Evolutionary conservation across 345 rosid species (phyloP).

Genomic region (Gossypium turneri): DNA sequence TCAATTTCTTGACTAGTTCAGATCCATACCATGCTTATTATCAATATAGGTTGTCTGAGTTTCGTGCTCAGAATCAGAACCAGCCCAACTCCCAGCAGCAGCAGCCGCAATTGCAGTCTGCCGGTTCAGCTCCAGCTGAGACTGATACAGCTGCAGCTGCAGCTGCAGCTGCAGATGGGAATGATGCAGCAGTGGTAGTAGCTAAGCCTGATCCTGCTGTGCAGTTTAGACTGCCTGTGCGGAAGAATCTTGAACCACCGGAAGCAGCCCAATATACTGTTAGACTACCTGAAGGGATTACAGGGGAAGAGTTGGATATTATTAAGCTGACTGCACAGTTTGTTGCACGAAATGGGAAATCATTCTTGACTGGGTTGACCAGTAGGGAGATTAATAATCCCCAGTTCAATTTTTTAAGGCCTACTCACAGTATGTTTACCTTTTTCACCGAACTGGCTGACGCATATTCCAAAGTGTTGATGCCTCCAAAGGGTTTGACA

Average conservation of each 20-base stretch:
- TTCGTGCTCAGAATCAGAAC: conserved; percentile 52
- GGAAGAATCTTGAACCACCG: conserved; percentile 63
- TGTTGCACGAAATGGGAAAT: conserved; percentile 76
- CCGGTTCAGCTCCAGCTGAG: conserved; percentile 37
- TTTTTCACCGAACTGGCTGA: conserved; percentile 76
- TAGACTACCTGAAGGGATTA: conserved; percentile 72
- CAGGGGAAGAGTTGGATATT: conserved; percentile 77
- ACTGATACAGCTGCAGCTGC: conserved; percentile 29
- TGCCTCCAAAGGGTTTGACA: conserved; percentile 67
- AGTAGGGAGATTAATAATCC: conserved; percentile 72
- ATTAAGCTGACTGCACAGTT: conserved; percentile 85
- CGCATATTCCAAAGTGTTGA: conserved; percentile 72
- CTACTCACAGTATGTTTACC: conserved; percentile 81
- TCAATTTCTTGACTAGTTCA: conserved; percentile 56
- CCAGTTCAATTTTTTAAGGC: conserved; percentile 80
- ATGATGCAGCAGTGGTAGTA: conserved; percentile 28
- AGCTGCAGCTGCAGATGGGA: conserved; percentile 32
- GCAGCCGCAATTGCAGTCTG: conserved; percentile 29
- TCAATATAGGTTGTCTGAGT: conserved; percentile 66
- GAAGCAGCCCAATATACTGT: conserved; percentile 79
- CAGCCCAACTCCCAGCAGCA: conserved; percentile 38
- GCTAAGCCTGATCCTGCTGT: conserved; percentile 54
- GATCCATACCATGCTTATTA: conserved; percentile 85
- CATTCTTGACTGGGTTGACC: conserved; percentile 64
- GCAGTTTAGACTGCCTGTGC: conserved; percentile 52